Evolutionary conservation across 169 alveolate species (phyloP), one percentile per base, ranked within the genome.

Genomic region (Plasmodium knowlesi): DNA sequence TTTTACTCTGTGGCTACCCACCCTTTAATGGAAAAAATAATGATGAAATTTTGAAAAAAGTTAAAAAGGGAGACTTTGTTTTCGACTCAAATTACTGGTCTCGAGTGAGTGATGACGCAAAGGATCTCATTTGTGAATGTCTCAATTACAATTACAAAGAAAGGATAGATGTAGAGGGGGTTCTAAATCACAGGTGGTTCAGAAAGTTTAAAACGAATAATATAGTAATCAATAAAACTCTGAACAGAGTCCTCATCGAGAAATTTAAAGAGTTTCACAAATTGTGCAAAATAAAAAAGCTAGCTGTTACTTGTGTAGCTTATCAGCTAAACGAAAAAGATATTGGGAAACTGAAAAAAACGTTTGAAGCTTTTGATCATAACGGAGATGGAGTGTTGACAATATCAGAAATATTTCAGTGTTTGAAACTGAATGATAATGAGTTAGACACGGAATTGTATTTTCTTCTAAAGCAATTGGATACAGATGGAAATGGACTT

Each of bases 281-380:
- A 54, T 97, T 96, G 91, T 96, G 97, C 83, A 98, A 97, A 92
- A 93, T 98, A 96, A 98, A 98, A 96, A 97, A 97, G 57, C 96
- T 98, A 86, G 99, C 99, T 70, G 96, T 98, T 53, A 98, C 99
- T 12, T 98, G 98, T 61, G 97, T 98, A 43, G 99, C 99, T 43
- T 98, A 98, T 92, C 99, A 98, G 82, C 95, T 97, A 53, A 92
- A 96, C 32, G 98, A 97, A 79, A 96, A 96, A 32, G 99, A 98
- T 10, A 97, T 98, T 43, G 98, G 98, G 10, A 93, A 97, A 50
- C 96, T 98, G 71, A 97, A 96, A 95, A 97, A 98, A 57, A 96
- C 97, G 1, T 98, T 98, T 95, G 97, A 97, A 67, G 96, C 98
- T 5, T 92, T 98, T 61, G 99, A 98, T 95, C 96, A 96, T 71